These are phyloP conservation scores for Colletotrichum higginsianum DNA, from an alignment of 2,329 filamentous ascomycete species.

Conservation along the genomic window DNA sequence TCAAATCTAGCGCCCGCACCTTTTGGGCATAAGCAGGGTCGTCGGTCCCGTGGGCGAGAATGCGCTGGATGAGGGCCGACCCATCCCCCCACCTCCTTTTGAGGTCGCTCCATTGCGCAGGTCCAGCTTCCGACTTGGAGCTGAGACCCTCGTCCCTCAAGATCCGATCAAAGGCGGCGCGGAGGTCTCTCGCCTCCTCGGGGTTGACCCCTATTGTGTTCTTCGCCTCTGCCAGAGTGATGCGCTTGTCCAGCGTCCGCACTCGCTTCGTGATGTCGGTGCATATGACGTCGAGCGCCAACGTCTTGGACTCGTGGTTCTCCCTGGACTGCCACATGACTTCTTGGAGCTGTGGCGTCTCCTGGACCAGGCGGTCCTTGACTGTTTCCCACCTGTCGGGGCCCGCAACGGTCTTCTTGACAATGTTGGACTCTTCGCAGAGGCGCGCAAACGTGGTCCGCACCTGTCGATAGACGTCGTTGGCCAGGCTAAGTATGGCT, in stretches of 20 bases:
- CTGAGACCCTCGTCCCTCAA: slow-evolving; percentile 77
- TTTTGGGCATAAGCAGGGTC: slow-evolving; percentile 70
- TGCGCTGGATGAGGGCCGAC: slow-evolving; percentile 68
- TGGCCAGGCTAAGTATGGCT: slow-evolving; percentile 75
- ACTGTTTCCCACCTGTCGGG: slow-evolving; percentile 80
- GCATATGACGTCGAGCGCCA: slow-evolving; percentile 85
- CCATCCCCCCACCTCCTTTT: slow-evolving; percentile 77
- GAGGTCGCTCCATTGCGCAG: slow-evolving; percentile 79
- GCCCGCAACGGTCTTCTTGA: slow-evolving; percentile 83
- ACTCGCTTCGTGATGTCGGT: slow-evolving; percentile 87
- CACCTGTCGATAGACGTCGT: slow-evolving; percentile 73
- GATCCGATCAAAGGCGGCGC: slow-evolving; percentile 76
- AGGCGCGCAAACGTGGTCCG: slow-evolving; percentile 79
- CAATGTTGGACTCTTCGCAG: slow-evolving; percentile 76
- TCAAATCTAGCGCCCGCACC: slow-evolving; percentile 76
- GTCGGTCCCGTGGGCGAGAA: slow-evolving; percentile 65
- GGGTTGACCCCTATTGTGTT: slow-evolving; percentile 66
- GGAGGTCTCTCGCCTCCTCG: slow-evolving; percentile 68
- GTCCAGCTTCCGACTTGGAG: slow-evolving; percentile 80
- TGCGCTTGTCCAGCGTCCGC: slow-evolving; percentile 73
- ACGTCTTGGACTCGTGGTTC: slow-evolving; percentile 72
- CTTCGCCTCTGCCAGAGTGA: slow-evolving; percentile 83
- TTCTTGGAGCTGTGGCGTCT: slow-evolving; percentile 74
- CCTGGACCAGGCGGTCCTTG: slow-evolving; percentile 77
- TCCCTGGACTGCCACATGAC: slow-evolving; percentile 72